phyloP scores from a whole-genome alignment of 441 rosid species.

The Sinapis alba region DNA sequence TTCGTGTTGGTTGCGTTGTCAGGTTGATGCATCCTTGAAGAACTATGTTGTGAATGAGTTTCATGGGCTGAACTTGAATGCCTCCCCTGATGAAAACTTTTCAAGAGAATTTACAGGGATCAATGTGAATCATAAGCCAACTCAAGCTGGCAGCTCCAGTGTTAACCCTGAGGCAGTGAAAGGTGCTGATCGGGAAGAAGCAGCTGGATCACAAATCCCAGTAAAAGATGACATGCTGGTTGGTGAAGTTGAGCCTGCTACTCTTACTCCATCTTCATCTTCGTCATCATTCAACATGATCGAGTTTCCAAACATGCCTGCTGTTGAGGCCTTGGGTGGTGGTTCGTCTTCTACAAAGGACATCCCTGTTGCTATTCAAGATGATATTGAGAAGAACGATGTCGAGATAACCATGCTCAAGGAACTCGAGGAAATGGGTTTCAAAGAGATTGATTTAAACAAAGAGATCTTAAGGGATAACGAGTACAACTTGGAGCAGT shows the following conservation, averaged over 20 bases:
- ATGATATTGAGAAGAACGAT: constrained; percentile 31
- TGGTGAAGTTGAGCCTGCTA: constrained; percentile 40
- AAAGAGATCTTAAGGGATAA: constrained; percentile 84
- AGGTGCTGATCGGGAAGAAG: constrained; percentile 39
- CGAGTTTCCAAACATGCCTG: constrained; percentile 37
- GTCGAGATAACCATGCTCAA: constrained; percentile 70
- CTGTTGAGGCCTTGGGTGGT: constrained; percentile 26
- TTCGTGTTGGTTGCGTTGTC: constrained; percentile 13
- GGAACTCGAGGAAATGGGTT: constrained; percentile 95
- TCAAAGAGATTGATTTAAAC: constrained; percentile 87
- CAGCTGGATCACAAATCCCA: constrained; percentile 46
- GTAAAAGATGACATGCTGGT: constrained; percentile 44
- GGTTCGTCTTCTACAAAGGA: constrained; percentile 27
- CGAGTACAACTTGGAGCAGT: constrained; percentile 75
- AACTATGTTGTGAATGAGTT: constrained; percentile 35
- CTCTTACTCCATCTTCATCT: constrained; percentile 23
- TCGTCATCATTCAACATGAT: constrained; percentile 47
- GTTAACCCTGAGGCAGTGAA: constrained; percentile 32
- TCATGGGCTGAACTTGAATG: constrained; percentile 71
- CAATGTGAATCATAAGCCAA: constrained; percentile 47
- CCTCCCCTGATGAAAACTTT: constrained; percentile 54
- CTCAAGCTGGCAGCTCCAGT: constrained; percentile 38
- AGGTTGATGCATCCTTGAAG: constrained; percentile 70
- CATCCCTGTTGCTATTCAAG: constrained; percentile 20
- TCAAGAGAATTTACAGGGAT: constrained; percentile 38